Conservation (phyloP, 2,329 filamentous ascomycete genomes). For the Ophidiomyces ophidiicola region DNA sequence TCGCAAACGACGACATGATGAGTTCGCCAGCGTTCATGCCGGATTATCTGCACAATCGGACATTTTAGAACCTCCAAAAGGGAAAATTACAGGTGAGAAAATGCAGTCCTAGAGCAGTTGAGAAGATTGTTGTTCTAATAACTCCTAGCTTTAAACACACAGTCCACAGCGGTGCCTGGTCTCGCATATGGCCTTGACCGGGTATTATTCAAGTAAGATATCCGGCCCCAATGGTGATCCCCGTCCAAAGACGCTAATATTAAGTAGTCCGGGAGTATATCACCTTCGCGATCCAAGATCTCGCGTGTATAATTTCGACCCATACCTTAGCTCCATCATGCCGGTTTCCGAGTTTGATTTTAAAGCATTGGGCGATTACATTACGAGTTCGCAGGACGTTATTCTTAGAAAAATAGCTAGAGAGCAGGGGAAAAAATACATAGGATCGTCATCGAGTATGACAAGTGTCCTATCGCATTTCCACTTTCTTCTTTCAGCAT, state of each 20-base stretch:
- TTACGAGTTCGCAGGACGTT: slow-evolving; percentile 78
- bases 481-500: slow-evolving; percentile 77
- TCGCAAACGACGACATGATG: background rate
- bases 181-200: slow-evolving; percentile 67
- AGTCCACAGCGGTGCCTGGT: slow-evolving; percentile 45
- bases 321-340: slow-evolving; percentile 87
- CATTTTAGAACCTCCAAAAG: slow-evolving; percentile 10
- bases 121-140: slow-evolving; percentile 7
- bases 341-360: slow-evolving; percentile 89
- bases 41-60: slow-evolving; percentile 10
- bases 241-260: background rate
- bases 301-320: slow-evolving; percentile 90
- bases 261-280: slow-evolving; percentile 62
- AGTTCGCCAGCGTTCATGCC: background rate
- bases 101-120: background rate
- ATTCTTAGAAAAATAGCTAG: slow-evolving; percentile 57
- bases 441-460: slow-evolving; percentile 96
- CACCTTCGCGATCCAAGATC: slow-evolving; percentile 79
- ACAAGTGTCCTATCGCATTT: slow-evolving; percentile 78
- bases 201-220: slow-evolving; percentile 71
- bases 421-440: slow-evolving; percentile 61
- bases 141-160: slow-evolving; percentile 27
- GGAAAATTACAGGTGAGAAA: slow-evolving; percentile 18
- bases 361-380: slow-evolving; percentile 68
- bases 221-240: background rate